phyloP scores from a whole-genome alignment of 371 early-diverging fungal genomes.

The Batkoa obscura region DNA sequence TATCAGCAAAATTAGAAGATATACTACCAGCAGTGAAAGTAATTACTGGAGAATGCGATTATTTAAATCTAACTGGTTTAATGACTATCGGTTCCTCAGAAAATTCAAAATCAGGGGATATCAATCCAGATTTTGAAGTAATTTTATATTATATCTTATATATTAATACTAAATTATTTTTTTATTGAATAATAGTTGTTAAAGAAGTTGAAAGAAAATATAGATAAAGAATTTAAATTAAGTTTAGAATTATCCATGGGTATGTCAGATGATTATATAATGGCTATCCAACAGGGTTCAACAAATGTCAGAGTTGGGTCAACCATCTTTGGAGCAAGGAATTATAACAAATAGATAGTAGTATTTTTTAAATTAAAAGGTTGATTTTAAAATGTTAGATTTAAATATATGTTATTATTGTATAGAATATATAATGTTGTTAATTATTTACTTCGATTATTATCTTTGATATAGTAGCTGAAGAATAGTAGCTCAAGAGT shows the following conservation, averaged over 20 bases:
- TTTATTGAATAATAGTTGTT: not conserved
- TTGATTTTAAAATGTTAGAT: too few species aligned
- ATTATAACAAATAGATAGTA: too few species aligned
- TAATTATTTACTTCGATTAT: too few species aligned
- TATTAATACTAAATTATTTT: not conserved
- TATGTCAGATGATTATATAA: slow-evolving; percentile 85
- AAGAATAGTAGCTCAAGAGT: too few species aligned
- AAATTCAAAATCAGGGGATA: slow-evolving; percentile 30
- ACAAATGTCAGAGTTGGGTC: slow-evolving; percentile 85
- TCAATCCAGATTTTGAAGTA: slow-evolving; percentile 81
- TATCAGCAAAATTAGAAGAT: slow-evolving; percentile 21
- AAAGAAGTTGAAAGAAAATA: too few species aligned
- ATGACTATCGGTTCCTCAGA: slow-evolving; percentile 85
- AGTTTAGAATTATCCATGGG: slow-evolving; percentile 83
- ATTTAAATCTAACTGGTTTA: slow-evolving; percentile 54
- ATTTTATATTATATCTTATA: not conserved
- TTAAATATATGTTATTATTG: too few species aligned
- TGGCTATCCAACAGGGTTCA: slow-evolving; percentile 63
- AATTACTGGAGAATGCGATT: slow-evolving; percentile 37
- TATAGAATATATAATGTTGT: too few species aligned
- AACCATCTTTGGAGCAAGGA: slow-evolving; percentile 66
- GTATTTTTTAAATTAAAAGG: too few species aligned
- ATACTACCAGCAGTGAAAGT: slow-evolving; percentile 2
- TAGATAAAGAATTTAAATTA: not conserved
- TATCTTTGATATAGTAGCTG: too few species aligned